Evolutionary conservation across 305 asterid genomes (phyloP).

Genomic region (Withania somnifera): DNA sequence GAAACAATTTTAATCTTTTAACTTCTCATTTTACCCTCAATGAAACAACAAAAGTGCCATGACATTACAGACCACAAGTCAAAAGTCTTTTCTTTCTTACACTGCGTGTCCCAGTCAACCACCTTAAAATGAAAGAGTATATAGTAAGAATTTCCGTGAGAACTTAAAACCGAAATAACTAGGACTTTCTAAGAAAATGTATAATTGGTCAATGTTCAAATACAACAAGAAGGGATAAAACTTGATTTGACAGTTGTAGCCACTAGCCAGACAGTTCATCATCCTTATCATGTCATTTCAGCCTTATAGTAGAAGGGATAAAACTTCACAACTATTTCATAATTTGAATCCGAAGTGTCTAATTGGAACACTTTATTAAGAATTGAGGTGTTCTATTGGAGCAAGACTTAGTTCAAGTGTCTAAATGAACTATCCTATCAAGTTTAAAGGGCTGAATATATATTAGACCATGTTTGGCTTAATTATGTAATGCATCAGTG

Average conservation of each 20-base stretch:
- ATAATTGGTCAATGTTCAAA: neutral
- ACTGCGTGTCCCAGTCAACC: neutral
- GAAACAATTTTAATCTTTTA: neutral
- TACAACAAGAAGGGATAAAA: neutral
- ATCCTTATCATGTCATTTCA: neutral
- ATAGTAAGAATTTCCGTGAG: neutral
- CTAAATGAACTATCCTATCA: too few species aligned
- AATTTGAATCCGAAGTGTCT: too few species aligned
- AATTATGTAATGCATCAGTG: neutral
- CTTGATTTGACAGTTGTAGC: neutral
- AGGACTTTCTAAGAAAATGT: neutral
- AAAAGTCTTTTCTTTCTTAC: neutral
- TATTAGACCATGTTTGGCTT: too few species aligned
- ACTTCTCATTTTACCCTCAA: neutral
- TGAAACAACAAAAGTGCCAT: neutral
- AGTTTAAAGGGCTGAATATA: too few species aligned
- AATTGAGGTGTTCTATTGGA: too few species aligned
- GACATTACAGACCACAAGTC: neutral
- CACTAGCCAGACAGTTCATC: neutral
- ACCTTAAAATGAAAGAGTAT: neutral
- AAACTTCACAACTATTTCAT: neutral
- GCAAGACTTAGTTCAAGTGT: too few species aligned
- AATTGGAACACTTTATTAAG: too few species aligned
- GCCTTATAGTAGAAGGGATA: neutral
- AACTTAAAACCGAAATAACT: neutral